Evolutionary conservation across 441 rosid genomes (phyloP).

Genomic region (Syzygium malaccense): DNA sequence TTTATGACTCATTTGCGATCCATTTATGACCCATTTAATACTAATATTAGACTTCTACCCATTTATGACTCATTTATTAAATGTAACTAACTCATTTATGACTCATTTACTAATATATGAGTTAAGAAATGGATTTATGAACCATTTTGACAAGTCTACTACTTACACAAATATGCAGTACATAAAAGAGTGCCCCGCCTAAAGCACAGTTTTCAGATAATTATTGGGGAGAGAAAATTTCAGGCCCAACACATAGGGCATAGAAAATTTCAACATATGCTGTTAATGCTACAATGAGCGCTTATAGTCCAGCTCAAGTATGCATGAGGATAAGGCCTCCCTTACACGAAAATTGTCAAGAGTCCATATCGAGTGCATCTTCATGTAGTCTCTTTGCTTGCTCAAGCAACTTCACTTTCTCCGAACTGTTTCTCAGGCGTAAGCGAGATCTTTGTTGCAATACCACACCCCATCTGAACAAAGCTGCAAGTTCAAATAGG

Average conservation of each 20-base stretch:
- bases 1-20: too few relatives aligned
- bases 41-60: too few relatives aligned
- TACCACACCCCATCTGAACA: slow-evolving; percentile 59
- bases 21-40: too few relatives aligned
- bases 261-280: too few relatives aligned
- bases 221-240: neutral
- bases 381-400: slow-evolving; percentile 62
- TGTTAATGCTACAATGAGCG: neutral
- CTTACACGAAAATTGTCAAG: slow-evolving; percentile 34
- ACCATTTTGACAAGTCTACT: too few relatives aligned
- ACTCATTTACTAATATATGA: too few relatives aligned
- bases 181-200: neutral
- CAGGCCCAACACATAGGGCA: neutral
- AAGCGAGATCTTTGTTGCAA: slow-evolving; percentile 68
- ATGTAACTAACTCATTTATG: too few relatives aligned
- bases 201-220: neutral
- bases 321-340: slow-evolving; percentile 49
- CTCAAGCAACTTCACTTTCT: slow-evolving; percentile 51
- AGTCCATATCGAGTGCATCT: slow-evolving; percentile 60
- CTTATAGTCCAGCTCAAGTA: slow-evolving; percentile 42
- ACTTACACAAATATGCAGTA: neutral
- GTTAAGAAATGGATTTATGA: too few relatives aligned
- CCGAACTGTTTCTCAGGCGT: slow-evolving; percentile 37
- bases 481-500: slow-evolving; percentile 31
- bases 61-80: too few relatives aligned